phyloP scores from a whole-genome alignment of 306 rosid genomes.

The Urtica urens region DNA sequence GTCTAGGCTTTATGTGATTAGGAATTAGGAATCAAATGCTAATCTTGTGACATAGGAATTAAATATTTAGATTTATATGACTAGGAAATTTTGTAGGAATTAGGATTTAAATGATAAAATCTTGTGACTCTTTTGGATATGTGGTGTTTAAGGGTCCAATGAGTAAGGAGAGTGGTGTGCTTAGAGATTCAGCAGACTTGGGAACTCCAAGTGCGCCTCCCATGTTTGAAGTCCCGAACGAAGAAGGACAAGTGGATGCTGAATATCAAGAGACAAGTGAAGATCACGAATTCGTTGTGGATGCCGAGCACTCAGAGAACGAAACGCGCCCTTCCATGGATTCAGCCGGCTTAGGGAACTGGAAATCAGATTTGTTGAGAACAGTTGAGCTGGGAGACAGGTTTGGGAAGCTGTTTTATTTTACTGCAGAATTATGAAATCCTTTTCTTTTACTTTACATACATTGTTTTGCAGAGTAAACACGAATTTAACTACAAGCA shows the following conservation, averaged over 20 bases:
- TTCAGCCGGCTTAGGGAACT: slow-evolving; percentile 28
- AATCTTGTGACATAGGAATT: neutral
- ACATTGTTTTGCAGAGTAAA: slow-evolving; percentile 29
- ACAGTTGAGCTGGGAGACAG: slow-evolving; percentile 36
- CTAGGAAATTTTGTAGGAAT: neutral
- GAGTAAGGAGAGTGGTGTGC: slow-evolving; percentile 24
- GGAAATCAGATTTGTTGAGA: slow-evolving; percentile 19
- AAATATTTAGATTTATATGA: neutral
- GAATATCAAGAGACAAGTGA: slow-evolving; percentile 28
- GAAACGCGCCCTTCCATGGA: slow-evolving; percentile 34
- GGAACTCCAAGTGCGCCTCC: slow-evolving; percentile 99
- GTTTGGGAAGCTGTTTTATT: too few relatives aligned
- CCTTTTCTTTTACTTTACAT: too few relatives aligned
- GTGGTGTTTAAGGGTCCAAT: slow-evolving; percentile 24
- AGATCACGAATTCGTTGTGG: slow-evolving; percentile 21
- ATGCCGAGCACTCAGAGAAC: slow-evolving; percentile 24
- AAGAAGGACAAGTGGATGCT: slow-evolving; percentile 19
- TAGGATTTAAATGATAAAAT: too few relatives aligned
- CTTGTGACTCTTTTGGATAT: slow-evolving; percentile 3
- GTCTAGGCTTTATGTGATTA: neutral
- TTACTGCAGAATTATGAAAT: too few relatives aligned
- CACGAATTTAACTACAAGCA: slow-evolving; percentile 28
- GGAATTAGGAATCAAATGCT: neutral
- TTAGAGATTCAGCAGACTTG: slow-evolving; percentile 40
- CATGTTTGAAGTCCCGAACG: slow-evolving; percentile 28